Percentiles rank a stretch among this genome's conserved stretches.
Conservation (phyloP, 2,329 filamentous ascomycete genomes). For the Biscogniauxia mediterranea region DNA sequence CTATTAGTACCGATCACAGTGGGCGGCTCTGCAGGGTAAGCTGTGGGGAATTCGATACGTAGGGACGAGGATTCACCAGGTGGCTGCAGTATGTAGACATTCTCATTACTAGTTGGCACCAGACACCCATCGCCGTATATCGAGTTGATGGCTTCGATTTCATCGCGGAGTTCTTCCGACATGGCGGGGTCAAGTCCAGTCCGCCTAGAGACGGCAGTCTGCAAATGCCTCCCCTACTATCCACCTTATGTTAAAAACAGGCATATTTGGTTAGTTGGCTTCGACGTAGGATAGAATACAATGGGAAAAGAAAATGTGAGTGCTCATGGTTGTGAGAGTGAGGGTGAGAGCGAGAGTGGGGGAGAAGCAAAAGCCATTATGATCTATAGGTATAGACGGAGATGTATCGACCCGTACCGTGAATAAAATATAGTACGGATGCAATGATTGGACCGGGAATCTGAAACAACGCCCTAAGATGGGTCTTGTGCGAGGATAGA, state of each 20-base stretch:
- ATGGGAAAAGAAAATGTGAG: no score
- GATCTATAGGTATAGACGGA: no score
- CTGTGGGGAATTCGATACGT: slow-evolving; percentile 64
- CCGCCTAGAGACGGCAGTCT: neutral
- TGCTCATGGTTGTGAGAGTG: no score
- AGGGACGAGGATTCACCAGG: slow-evolving; percentile 59
- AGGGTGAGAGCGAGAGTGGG: no score
- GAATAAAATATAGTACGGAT: neutral
- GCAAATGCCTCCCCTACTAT: neutral
- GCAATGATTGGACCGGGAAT: neutral
- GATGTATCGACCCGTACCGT: neutral
- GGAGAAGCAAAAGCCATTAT: no score
- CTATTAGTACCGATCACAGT: slow-evolving; percentile 75
- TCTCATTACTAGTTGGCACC: slow-evolving; percentile 36
- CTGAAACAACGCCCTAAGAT: no score
- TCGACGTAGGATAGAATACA: no score
- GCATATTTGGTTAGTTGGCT: no score
- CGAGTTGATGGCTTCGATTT: slow-evolving; percentile 79
- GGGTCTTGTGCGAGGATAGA: no score
- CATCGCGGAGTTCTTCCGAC: slow-evolving; percentile 65
- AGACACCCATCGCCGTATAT: slow-evolving; percentile 75
- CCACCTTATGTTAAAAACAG: no score
- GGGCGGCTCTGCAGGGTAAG: slow-evolving; percentile 76
- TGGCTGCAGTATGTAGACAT: slow-evolving; percentile 62
- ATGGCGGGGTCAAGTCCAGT: slow-evolving; percentile 31